Conservation (phyloP, 2,329 filamentous ascomycete genomes). For the Neofusicoccum laricinum region DNA sequence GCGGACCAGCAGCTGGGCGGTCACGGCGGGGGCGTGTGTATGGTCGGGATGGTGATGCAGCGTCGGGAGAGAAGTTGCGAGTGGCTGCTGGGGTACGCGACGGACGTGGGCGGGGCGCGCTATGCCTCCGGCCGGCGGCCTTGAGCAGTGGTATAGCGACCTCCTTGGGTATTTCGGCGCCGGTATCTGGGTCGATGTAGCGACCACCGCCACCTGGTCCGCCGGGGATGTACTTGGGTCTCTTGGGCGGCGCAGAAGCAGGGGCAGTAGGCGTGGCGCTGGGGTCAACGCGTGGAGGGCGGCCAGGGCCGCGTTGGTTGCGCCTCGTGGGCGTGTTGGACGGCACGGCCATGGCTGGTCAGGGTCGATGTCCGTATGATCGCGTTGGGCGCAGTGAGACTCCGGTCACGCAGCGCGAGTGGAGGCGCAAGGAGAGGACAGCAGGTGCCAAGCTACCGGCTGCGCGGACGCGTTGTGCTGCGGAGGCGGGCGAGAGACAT, state of each 20-base stretch:
- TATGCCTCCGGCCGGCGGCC: constrained; percentile 12
- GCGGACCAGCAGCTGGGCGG: constrained; percentile 53
- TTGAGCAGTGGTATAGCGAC: constrained; percentile 16
- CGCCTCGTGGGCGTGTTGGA: constrained; percentile 15
- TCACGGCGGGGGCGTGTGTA: constrained; percentile 39
- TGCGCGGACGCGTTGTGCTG: constrained; percentile 15
- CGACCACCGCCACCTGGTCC: constrained; percentile 82
- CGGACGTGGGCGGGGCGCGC: constrained; percentile 13
- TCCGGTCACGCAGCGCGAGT: constrained; percentile 14
- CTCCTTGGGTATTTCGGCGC: constrained; percentile 44
- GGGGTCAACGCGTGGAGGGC: constrained; percentile 12
- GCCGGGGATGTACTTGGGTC: constrained; percentile 71
- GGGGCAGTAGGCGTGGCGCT: constrained; percentile 23
- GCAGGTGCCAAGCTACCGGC: constrained; percentile 17
- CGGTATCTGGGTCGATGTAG: constrained; percentile 69
- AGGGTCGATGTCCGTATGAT: not conserved
- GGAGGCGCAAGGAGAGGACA: constrained; percentile 17
- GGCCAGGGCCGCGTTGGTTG: constrained; percentile 14
- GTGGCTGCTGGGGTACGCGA: constrained; percentile 46
- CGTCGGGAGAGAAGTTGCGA: constrained; percentile 30
- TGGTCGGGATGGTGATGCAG: constrained; percentile 29
- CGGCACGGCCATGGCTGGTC: constrained; percentile 12
- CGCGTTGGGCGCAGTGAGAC: constrained; percentile 12
- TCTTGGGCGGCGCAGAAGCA: constrained; percentile 44
- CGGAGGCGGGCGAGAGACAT: constrained; percentile 13